Conservation (phyloP, 352 stramenopile species). For the Phytopythium boreale region DNA sequence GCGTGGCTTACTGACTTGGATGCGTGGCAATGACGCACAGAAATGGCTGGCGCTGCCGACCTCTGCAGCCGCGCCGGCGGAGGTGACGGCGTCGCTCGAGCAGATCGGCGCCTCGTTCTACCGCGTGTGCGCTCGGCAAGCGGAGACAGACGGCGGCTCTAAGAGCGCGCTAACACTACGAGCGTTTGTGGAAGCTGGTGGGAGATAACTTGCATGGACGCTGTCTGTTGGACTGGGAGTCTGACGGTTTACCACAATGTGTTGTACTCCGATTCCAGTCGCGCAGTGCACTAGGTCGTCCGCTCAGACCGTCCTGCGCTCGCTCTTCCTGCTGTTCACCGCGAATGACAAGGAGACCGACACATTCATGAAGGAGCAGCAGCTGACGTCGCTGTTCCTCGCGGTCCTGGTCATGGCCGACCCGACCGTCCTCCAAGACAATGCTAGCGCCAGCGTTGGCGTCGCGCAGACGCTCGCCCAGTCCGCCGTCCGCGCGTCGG, state of each 20-base stretch:
- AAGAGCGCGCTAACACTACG: constrained; percentile 25
- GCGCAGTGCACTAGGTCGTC: constrained; percentile 61
- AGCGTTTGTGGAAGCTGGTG: constrained; percentile 72
- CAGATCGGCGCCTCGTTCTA: constrained; percentile 47
- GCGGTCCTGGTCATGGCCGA: constrained; percentile 56
- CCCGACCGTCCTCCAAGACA: constrained; percentile 17
- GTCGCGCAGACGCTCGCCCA: constrained; percentile 40
- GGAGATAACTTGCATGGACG: neutral
- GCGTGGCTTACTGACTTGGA: neutral
- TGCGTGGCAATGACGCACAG: constrained; percentile 13
- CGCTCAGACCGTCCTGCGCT: constrained; percentile 50
- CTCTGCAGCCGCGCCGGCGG: constrained; percentile 18
- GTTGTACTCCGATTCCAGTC: constrained; percentile 24
- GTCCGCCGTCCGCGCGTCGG: constrained; percentile 30
- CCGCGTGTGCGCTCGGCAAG: constrained; percentile 32
- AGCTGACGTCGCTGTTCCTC: constrained; percentile 44
- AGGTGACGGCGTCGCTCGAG: constrained; percentile 20
- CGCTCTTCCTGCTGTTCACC: constrained; percentile 59
- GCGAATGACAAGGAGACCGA: constrained; percentile 7
- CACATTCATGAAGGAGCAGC: constrained; percentile 32
- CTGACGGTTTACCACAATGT: neutral
- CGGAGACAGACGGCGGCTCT: constrained; percentile 7
- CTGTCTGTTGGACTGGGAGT: neutral
- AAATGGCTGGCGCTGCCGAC: constrained; percentile 41
- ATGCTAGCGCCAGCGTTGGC: constrained; percentile 23